phyloP scores from a whole-genome alignment of 116 monocot species.

The Cymodocea nodosa region DNA sequence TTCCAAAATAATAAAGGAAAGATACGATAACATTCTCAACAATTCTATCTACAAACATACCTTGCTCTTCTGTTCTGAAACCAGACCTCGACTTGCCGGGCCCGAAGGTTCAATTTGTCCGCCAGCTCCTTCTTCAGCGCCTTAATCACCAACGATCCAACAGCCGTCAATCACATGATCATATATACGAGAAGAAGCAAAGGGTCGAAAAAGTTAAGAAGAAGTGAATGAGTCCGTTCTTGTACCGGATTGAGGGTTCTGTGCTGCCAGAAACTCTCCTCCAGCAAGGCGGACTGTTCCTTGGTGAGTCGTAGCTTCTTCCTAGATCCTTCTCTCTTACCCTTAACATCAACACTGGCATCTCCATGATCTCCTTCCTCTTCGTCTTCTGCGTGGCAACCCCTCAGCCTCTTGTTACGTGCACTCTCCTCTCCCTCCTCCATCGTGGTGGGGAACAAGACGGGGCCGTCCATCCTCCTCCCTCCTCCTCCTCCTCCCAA shows the following conservation, averaged over 20 bases:
- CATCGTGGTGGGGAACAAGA: slow-evolving; percentile 13
- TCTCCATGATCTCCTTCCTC: neutral
- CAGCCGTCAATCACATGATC: neutral
- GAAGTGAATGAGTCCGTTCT: neutral
- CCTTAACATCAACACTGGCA: slow-evolving; percentile 4
- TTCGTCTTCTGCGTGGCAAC: neutral
- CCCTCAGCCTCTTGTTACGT: neutral
- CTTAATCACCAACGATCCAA: neutral
- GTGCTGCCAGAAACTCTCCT: slow-evolving; percentile 68
- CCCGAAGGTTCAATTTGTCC: slow-evolving; percentile 1
- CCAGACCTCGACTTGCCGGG: slow-evolving; percentile 14
- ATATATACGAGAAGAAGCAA: neutral
- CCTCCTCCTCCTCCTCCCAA: slow-evolving; percentile 19
- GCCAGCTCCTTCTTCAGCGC: slow-evolving; percentile 4
- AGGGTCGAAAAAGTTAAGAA: neutral
- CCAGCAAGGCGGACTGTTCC: slow-evolving; percentile 64
- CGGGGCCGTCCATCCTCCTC: neutral
- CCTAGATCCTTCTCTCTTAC: slow-evolving; percentile 24
- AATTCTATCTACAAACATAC: neutral
- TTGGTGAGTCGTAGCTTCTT: slow-evolving; percentile 79
- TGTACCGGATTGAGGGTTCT: slow-evolving; percentile 70
- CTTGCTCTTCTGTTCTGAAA: slow-evolving; percentile 14
- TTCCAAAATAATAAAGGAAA: neutral
- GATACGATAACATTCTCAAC: neutral
- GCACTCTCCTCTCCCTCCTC: neutral